Base-by-base conservation (phyloP, 768 basidiomycete species). In the Calocera viscosa region DNA sequence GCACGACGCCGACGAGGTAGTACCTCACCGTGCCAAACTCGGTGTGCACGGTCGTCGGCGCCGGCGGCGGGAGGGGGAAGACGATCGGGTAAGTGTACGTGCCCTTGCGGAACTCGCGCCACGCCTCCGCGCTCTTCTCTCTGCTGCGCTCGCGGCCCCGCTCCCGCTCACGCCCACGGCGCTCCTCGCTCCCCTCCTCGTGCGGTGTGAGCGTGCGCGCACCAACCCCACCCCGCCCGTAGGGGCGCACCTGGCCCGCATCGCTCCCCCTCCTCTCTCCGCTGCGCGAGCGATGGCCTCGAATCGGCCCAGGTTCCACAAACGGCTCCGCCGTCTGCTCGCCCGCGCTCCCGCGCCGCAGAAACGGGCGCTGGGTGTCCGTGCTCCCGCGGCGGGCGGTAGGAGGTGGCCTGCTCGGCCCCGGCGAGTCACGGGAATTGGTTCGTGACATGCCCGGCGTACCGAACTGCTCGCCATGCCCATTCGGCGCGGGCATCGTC, bases 11-110 rank as follows among this genome's bases (percentile, higher is more conserved):
- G 73, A 85, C 89, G 24, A 97, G 82, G 47, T 80, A 79, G 86
- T 96, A 99, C 0, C 74, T 74, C 14, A 96, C 85, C 1, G 84
- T 82, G 10, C 94, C 95, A 70, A 84, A 88, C 40, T 87, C 83
- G 68, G 86, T 86, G 47, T 80, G 79, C 69, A 94, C 79, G 0
- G 86, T 85, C 1, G 95, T 91, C 1, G 94, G 92, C 1, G 88
- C 81, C 67, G 84, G 82, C 3, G 84, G 80, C 0, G 95, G 91
- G 66, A 99, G 86, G 19, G 86, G 80, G 75, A 97, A 94, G 16
- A 90, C 90, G 72, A 99, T 89, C 1, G 95, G 95, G 76, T 92
- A 98, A 19, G 88, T 91, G 74, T 98, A 97, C 3, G 86, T 89
- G 22, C 93, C 94, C 78, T 89, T 86, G 71, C 86, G 84, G 75